Evolutionary conservation across 2,329 filamentous ascomycete genomes (phyloP), one percentile per base, ranked within the genome.

Genomic region (Calonectria pseudoreteaudii): DNA sequence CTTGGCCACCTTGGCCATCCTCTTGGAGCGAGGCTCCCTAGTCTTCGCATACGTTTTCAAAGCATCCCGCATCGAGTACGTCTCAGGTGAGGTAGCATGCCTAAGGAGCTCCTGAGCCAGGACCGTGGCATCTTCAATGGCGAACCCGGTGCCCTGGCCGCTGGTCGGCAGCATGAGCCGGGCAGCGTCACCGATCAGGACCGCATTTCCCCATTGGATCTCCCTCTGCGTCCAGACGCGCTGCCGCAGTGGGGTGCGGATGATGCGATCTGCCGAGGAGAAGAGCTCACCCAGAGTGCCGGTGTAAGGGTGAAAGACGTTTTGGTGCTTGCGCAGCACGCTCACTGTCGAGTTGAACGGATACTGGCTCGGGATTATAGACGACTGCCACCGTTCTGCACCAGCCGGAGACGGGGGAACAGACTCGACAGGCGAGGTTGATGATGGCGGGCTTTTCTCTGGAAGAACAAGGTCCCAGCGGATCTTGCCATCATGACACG

Each of bases 391-490:
- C 14, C 67, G 71, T 18, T 77, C 74, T 11, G 66, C 53, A 28
- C 28, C 41, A 4, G 75, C 26, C 0, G 44, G 36, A 23, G 60
- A 53, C 9, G 56, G 65, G 16, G 62, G 28, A 16, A 38, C 16
- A 9, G 47, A 26, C 31, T 73, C 26, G 1, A 69, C 23, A 8
- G 66, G 67, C 1, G 74, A 69, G n/a, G 52, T 34, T 13, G 67
- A 72, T 7, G 74, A 70, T 4, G 74, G 76, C 3, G 76, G 67
- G 9, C 75, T 60, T 4, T 53, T n/a, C 18, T 81, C 77, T 0
- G 77, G 78, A 23, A 81, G 60, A 18, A 81, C 70, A n/a, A 81
- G 70, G 36, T 81, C 79, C 79, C 79, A 81, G 18, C 79, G 74
- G 11, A 77, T 76, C 73, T 75, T 79, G 28, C 70, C 68, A 7